Base-by-base conservation (phyloP, 2,329 filamentous ascomycete genomes). In the Ophiosphaerella herpotricha region DNA sequence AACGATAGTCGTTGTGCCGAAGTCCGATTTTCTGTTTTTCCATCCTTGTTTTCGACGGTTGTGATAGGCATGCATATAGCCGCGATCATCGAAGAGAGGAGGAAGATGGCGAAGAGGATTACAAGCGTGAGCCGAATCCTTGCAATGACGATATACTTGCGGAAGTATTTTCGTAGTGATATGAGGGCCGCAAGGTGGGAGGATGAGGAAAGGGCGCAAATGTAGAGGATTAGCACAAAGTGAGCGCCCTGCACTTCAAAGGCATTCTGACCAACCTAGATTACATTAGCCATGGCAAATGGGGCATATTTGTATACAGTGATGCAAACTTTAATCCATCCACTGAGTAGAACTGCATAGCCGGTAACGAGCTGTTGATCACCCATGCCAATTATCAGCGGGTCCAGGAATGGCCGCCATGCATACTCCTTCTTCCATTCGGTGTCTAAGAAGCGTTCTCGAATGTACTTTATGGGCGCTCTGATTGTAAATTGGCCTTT, bases 291-390 rank as follows among this genome's bases (percentile, higher is more conserved):
- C 11, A 18, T 13, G 26, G 26, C 6, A 7, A 29, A 29, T 8
- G 7, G 26, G 7, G 1, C 26, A 29, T 29, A 29, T 11, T 29
- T 29, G 11, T 5, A 29, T 29, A 11, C 26, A 29, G 11, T 29
- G 26, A 29, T 13, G 24, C 29, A 1, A 40, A 66, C 65, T 50
- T 70, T 68, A 24, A 69, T 64, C 60, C 63, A 71, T 4, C 60
- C 68, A 37, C 61, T 70, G 11, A 71, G 46, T 14, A 71, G 44
- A 3, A 70, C 61, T 5, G 64, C 67, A 36, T 66, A 69, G 1
- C 68, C 66, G 1, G 68, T 70, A 5, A 70, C 57, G 21, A 70
- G 54, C 39, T 70, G 67, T 46, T 70, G 67, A 43, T 70, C 65
- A 1, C 63, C 68, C 5, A 70, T 46, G 0, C 64, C 63, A 38